Base-by-base conservation (phyloP, 1,284 basidiomycete species). In the Apiotrichum sp. region DNA sequence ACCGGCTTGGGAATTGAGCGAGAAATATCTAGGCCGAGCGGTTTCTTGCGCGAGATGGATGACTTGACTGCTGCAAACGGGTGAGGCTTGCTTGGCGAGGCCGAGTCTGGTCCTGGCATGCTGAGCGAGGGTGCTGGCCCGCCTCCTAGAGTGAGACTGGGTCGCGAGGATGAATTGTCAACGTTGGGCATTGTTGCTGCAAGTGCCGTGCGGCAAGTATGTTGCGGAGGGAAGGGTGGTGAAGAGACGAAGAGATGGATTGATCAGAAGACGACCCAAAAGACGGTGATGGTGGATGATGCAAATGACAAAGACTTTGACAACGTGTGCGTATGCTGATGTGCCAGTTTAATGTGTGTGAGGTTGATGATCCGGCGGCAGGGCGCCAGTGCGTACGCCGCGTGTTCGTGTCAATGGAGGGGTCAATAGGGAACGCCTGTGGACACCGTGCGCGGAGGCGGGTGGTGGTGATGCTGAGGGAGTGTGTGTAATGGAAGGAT, bases 31-130 rank as follows among this genome's bases (percentile, higher is more conserved):
- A 75, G 65, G 2, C 74, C 73, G 3, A 62, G 44, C 0, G 75
- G 75, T 50, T 75, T 76, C 58, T 75, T 77, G 14, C 69, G 62
- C 3, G 69, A 70, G 45, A 77, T 66, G 13, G 68, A 65, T 11
- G 72, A 70, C 55, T 69, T 53, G 33, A 59, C 50, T 3, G 45
- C 49, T 8, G 55, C 61, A 35, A 62, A 62, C 35, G 49, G 50
- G 41, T 31, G 32, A 13, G 36, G 31, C 36, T 41, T 40, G 10
- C 43, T 43, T 3, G 52, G 14, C 32, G 58, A 35, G 22, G 46
- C 33, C 14, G 43, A 40, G 8, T 22, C 46, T 9, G 39, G 7
- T 8, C 47, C 29, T 35, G 33, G 47, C 47, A 39, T 39, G 47
- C 38, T 47, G 47, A 47, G 47, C 16, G 47, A 38, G n/a, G 47